A percentile compares a stretch with the other conserved stretches of the same genome.
Evolutionary conservation across 805 yeast genomes (phyloP).

Genomic region (Lipomyces oligophaga): DNA sequence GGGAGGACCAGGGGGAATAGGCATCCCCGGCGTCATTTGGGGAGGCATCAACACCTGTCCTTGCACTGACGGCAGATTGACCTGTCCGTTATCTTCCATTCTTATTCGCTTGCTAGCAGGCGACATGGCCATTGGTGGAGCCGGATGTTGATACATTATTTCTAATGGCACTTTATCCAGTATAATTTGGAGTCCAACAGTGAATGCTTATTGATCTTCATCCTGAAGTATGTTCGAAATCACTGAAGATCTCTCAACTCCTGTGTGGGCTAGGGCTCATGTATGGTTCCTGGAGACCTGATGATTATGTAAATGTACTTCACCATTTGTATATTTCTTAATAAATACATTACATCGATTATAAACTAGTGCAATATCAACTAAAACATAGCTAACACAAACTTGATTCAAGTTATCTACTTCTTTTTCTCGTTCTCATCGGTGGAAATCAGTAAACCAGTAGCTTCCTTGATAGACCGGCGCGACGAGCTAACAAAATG

Average conservation of each 20-base stretch:
- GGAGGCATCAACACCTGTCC: constrained; percentile 1
- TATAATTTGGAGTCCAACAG: background rate
- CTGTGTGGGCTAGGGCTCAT: too few species aligned
- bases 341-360: too few species aligned
- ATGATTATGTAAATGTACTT: too few species aligned
- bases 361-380: too few species aligned
- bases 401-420: too few species aligned
- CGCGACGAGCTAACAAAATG: constrained; percentile 38
- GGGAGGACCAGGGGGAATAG: constrained; percentile 5
- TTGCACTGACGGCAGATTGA: constrained; percentile 8
- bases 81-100: constrained; percentile 9
- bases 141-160: constrained; percentile 24
- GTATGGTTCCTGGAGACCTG: too few species aligned
- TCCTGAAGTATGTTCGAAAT: too few species aligned
- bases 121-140: constrained; percentile 23
- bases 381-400: too few species aligned
- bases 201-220: too few species aligned
- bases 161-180: background rate
- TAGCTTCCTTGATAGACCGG: constrained; percentile 47
- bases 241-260: too few species aligned
- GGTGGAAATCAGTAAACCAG: constrained; percentile 68
- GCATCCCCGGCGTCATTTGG: constrained; percentile 3
- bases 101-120: constrained; percentile 23
- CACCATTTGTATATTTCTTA: too few species aligned
- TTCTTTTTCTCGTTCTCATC: constrained; percentile 44